phyloP scores from a whole-genome alignment of 1,284 basidiomycete genomes.

The Cutaneotrichosporon cyanovorans region DNA sequence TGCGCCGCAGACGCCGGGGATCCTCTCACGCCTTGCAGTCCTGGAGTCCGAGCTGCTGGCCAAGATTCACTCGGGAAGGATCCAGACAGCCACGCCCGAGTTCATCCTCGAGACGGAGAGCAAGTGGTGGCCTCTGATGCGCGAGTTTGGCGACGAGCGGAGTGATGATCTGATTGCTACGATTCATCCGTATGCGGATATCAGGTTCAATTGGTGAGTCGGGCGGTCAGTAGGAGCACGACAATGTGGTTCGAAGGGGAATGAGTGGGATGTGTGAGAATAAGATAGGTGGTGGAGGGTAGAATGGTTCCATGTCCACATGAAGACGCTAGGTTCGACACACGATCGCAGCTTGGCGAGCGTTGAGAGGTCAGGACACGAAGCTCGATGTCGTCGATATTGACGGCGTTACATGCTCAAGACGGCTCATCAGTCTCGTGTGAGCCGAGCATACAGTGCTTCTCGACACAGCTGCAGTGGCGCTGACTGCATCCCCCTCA shows the following conservation, averaged over 20 bases:
- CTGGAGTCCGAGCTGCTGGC: conserved; percentile 19
- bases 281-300: too few species aligned
- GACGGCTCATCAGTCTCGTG: too few species aligned
- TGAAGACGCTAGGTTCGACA: too few species aligned
- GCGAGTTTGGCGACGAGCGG: conserved; percentile 13
- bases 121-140: conserved; percentile 17
- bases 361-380: too few species aligned
- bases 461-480: not conserved
- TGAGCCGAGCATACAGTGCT: too few species aligned
- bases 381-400: too few species aligned
- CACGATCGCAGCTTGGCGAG: too few species aligned
- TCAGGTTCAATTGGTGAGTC: conserved; percentile 25
- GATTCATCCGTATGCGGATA: conserved; percentile 19
- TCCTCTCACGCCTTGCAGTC: conserved; percentile 16
- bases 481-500: not conserved
- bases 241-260: not conserved
- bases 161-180: conserved; percentile 9
- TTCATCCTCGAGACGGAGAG: conserved; percentile 19
- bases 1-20: conserved; percentile 12
- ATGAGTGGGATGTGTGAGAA: too few species aligned
- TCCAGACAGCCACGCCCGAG: conserved; percentile 23
- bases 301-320: too few species aligned
- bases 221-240: too few species aligned
- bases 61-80: conserved; percentile 17
- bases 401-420: too few species aligned